Evolutionary conservation across 116 monocot genomes (phyloP).

Genomic region (Dioscorea cayenensis): DNA sequence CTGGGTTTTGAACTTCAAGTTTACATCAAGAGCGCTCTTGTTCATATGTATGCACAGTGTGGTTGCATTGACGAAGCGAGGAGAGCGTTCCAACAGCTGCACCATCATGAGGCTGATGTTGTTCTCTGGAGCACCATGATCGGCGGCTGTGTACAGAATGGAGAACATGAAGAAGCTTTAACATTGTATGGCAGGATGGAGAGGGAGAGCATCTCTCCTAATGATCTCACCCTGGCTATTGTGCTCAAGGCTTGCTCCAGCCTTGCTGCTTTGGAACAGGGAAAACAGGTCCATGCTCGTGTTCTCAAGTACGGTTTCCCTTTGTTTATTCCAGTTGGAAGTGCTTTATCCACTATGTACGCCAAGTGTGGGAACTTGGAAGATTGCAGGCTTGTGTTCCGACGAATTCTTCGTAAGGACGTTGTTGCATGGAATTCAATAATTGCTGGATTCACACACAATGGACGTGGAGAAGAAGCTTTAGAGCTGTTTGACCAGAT

Average conservation of each 20-base stretch:
- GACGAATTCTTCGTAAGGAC: conserved; percentile 48
- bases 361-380: conserved; percentile 65
- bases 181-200: conserved; percentile 43
- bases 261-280: conserved; percentile 54
- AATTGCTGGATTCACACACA: conserved; percentile 71
- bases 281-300: conserved; percentile 58
- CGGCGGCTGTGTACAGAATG: conserved; percentile 62
- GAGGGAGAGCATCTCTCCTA: conserved; percentile 33
- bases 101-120: conserved; percentile 26
- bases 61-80: conserved; percentile 41
- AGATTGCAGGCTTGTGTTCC: conserved; percentile 49
- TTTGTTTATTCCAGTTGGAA: conserved; percentile 57
- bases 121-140: conserved; percentile 81
- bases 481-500: conserved; percentile 70
- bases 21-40: conserved; percentile 49
- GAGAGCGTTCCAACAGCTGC: conserved; percentile 54
- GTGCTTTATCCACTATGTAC: conserved; percentile 63
- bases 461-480: conserved; percentile 48
- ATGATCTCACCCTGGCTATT: conserved; percentile 54
- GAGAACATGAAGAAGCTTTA: conserved; percentile 63
- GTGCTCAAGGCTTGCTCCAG: conserved; percentile 59
- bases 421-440: conserved; percentile 73
- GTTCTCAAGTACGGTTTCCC: conserved; percentile 49
- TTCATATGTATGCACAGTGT: conserved; percentile 78
- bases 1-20: conserved; percentile 59